Evolutionary conservation across 2,329 filamentous ascomycete species (phyloP).

Genomic region (Alternaria panax): DNA sequence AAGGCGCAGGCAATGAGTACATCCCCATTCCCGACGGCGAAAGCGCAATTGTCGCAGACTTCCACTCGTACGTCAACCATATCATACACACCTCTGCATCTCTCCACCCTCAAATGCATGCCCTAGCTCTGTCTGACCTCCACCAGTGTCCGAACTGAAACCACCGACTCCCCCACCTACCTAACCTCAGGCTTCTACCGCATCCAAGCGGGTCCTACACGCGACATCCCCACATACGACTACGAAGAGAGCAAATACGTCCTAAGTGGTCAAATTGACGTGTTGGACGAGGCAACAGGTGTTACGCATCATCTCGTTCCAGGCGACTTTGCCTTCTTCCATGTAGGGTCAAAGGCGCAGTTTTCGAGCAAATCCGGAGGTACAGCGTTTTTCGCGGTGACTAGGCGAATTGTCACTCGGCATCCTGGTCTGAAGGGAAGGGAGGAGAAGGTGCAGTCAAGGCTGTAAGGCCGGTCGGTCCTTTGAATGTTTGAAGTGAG

Average conservation of each 20-base stretch:
- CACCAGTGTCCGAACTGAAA: slow-evolving; percentile 28
- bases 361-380: slow-evolving; percentile 34
- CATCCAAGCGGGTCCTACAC: slow-evolving; percentile 30
- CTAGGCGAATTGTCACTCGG: slow-evolving; percentile 27
- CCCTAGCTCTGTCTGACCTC: not conserved
- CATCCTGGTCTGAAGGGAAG: slow-evolving; percentile 29
- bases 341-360: slow-evolving; percentile 32
- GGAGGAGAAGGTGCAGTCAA: slow-evolving; percentile 26
- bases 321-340: slow-evolving; percentile 38
- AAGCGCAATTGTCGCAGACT: slow-evolving; percentile 35
- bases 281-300: slow-evolving; percentile 36
- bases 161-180: slow-evolving; percentile 29
- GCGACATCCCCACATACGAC: slow-evolving; percentile 28
- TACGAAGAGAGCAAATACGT: slow-evolving; percentile 40
- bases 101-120: too few relatives aligned
- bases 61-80: slow-evolving; percentile 27
- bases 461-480: slow-evolving; percentile 7
- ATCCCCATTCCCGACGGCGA: slow-evolving; percentile 36
- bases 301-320: slow-evolving; percentile 35
- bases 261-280: slow-evolving; percentile 34
- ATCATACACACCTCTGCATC: not conserved
- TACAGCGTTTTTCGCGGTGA: slow-evolving; percentile 34
- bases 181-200: slow-evolving; percentile 39
- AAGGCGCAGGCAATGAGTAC: slow-evolving; percentile 34
- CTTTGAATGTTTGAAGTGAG: fast-evolving